These are phyloP conservation scores for Apiospora pterosperma DNA, from an alignment of 2,329 filamentous ascomycete genomes.

Conservation along the genomic window DNA sequence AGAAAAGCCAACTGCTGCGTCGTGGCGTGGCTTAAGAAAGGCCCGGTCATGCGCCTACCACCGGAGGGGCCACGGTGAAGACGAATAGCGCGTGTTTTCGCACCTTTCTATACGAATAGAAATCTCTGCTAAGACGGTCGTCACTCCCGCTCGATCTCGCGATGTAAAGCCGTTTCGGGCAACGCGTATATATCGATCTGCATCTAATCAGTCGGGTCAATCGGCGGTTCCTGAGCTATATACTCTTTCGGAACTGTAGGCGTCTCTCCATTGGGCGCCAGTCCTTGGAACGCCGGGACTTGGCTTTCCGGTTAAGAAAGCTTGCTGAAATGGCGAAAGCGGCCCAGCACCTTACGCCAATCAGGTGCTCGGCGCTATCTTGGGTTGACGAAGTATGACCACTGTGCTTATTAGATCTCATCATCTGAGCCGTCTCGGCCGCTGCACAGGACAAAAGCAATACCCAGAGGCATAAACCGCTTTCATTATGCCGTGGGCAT, in stretches of 20 bases:
- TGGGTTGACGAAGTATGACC: too few relatives aligned
- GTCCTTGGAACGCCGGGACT: background rate
- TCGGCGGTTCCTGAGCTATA: background rate
- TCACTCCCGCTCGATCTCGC: background rate
- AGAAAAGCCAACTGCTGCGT: background rate
- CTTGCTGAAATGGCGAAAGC: background rate
- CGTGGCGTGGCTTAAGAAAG: background rate
- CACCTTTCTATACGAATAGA: background rate
- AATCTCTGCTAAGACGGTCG: background rate
- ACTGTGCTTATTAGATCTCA: too few relatives aligned
- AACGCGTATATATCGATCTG: background rate
- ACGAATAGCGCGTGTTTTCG: background rate
- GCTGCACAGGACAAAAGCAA: too few relatives aligned
- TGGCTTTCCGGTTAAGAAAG: background rate
- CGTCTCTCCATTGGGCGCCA: background rate
- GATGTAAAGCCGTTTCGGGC: background rate
- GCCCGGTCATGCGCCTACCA: background rate
- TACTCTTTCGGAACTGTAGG: background rate
- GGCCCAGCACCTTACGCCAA: background rate
- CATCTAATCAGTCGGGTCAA: background rate
- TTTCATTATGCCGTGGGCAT: too few relatives aligned
- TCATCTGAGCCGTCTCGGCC: too few relatives aligned
- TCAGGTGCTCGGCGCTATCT: background rate
- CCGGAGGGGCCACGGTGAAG: background rate
- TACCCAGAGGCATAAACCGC: too few relatives aligned